Evolutionary conservation across 768 basidiomycete species (phyloP), one percentile per base, ranked within the genome.

Genomic region (Leccinum barrowsii): DNA sequence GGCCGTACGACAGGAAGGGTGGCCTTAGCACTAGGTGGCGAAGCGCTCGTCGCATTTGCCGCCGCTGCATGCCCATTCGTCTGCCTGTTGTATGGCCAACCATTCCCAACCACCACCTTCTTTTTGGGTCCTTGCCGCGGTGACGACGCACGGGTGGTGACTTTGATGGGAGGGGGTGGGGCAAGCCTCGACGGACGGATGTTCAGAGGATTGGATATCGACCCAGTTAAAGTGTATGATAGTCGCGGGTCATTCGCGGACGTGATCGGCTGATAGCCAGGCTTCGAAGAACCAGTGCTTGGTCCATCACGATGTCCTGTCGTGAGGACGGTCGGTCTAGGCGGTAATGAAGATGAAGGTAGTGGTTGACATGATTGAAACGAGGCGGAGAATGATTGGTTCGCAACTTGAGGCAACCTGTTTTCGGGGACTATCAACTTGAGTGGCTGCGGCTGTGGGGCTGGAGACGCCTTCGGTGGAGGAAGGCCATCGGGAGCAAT

Each of bases 201-300:
- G 50, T 75, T 76, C 42, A 86, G 68, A 22, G 84, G 83, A 65
- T 86, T 86, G 0, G 74, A 77, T 24, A 76, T 66, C 8, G 81
- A 75, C 11, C 77, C 78, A 7, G 72, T 63, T n/a, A 76, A 64
- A 34, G 79, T 76, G 59, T 74, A 76, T 2, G 74, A 76, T 22
- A 79, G 55, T 3, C 68, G 67, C 24, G 63, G 63, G 47, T 72
- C 71, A 30, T 34, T 70, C 15, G 72, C 66, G 19, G 73, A 71
- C 12, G 53, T 72, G 50, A 73, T 30, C 22, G 67, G 68, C 21
- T 63, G 61, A 59, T 74, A 72, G 49, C 64, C 57, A n/a, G 57
- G 17, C 58, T 67, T 72, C 46, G 7, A 50, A n/a, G 22, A 52
- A 49, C 47, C 53, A 44, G 76, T 63, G 21, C 17, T 56, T 11